phyloP scores from a whole-genome alignment of 2,329 filamentous ascomycete species.

The Aureobasidium sp. region DNA sequence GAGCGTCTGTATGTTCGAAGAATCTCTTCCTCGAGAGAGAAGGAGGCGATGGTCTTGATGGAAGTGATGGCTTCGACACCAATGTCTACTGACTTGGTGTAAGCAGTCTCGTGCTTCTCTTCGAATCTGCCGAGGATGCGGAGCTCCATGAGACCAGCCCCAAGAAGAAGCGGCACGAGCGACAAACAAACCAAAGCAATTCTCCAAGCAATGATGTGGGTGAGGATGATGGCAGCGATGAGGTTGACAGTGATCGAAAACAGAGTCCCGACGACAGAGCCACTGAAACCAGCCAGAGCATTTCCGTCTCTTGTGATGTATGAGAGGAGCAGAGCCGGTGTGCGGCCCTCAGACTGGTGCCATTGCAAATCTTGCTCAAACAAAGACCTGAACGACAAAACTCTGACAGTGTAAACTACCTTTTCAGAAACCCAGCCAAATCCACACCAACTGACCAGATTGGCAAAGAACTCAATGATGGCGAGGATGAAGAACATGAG shows the following conservation, averaged over 20 bases:
- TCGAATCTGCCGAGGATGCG: constrained; percentile 52
- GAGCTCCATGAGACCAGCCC: constrained; percentile 60
- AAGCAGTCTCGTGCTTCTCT: constrained; percentile 43
- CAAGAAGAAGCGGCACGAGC: constrained; percentile 58
- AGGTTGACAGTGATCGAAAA: constrained; percentile 62
- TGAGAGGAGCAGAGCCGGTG: constrained; percentile 52
- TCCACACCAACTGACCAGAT: constrained; percentile 49
- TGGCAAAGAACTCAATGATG: constrained; percentile 51
- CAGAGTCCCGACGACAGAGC: constrained; percentile 60
- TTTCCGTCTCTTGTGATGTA: constrained; percentile 62
- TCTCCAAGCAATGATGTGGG: constrained; percentile 65
- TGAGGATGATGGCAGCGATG: constrained; percentile 56
- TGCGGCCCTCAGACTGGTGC: constrained; percentile 58
- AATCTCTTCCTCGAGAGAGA: constrained; percentile 44
- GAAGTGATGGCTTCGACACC: constrained; percentile 43
- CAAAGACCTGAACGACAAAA: constrained; percentile 55
- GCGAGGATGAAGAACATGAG: constrained; percentile 54
- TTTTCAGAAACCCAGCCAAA: constrained; percentile 56
- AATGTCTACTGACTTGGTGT: constrained; percentile 42
- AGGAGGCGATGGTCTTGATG: constrained; percentile 43
- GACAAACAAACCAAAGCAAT: constrained; percentile 65
- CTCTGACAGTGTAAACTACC: constrained; percentile 53
- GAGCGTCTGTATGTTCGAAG: constrained; percentile 22
- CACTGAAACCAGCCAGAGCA: constrained; percentile 58
- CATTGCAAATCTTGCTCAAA: constrained; percentile 60